Conservation (phyloP, 2,329 filamentous ascomycete species). For the Sporothrix dimorphospora region DNA sequence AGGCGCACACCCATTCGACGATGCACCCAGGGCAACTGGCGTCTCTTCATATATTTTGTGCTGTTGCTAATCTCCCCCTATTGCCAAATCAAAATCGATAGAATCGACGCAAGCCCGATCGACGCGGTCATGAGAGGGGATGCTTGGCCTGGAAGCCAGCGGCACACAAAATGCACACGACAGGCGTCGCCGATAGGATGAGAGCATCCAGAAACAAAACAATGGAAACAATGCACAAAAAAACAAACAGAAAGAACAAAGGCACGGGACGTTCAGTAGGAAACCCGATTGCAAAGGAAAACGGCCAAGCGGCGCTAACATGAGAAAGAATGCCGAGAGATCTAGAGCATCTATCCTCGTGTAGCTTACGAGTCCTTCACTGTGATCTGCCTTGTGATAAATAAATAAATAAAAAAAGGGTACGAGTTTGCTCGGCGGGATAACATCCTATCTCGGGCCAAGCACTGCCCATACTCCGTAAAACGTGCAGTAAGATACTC, state of each 20-base stretch:
- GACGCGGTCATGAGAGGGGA: not conserved
- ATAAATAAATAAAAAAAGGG: no score
- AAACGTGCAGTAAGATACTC: slow-evolving; percentile 21
- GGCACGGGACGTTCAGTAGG: not conserved
- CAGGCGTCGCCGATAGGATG: not conserved
- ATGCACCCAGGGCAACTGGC: not conserved
- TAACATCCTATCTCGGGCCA: not conserved
- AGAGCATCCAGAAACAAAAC: not conserved
- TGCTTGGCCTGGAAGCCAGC: not conserved
- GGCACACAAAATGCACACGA: not conserved
- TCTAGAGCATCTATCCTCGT: not conserved
- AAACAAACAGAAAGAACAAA: not conserved
- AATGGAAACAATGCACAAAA: not conserved
- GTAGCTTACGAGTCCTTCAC: not conserved
- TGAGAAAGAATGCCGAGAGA: slow-evolving; percentile 12
- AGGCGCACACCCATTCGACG: not conserved
- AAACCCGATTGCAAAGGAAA: not conserved
- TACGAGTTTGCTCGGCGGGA: not conserved
- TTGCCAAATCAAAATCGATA: not conserved
- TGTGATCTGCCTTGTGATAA: not conserved
- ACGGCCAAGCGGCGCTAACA: not conserved
- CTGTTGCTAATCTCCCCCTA: slow-evolving; percentile 13
- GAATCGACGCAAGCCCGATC: not conserved
- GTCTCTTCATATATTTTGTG: slow-evolving; percentile 2
- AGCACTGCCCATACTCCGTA: not conserved